These are phyloP conservation scores for Cichorium intybus DNA, from an alignment of 140 eudicot genomes.

Conservation along the genomic window DNA sequence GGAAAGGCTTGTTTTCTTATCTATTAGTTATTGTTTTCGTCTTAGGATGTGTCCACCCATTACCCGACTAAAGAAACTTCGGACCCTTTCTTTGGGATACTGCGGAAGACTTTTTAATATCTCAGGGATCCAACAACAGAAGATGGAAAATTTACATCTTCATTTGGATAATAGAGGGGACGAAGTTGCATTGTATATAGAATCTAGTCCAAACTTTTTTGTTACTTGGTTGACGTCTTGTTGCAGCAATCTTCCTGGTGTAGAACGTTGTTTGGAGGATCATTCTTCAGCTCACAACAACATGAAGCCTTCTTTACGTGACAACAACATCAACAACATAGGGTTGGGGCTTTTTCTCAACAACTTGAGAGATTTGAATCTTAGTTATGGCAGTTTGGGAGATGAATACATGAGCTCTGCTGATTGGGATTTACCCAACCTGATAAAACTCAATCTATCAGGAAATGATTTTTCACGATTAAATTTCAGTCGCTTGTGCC, in stretches of 20 bases:
- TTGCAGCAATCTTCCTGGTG: neutral
- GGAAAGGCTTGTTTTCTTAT: neutral
- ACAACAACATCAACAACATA: neutral
- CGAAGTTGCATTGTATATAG: conserved; percentile 14
- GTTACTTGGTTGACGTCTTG: neutral
- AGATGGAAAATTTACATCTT: neutral
- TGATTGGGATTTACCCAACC: conserved; percentile 3
- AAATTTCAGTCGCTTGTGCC: neutral
- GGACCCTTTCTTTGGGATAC: too few species aligned
- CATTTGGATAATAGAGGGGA: neutral
- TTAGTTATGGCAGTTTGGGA: conserved; percentile 3
- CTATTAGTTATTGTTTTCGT: neutral
- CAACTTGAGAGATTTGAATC: conserved; percentile 4
- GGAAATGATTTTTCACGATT: conserved; percentile 11
- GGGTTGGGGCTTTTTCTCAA: neutral
- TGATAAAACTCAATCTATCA: conserved; percentile 10
- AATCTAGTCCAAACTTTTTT: too few species aligned
- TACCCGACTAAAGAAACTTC: too few species aligned
- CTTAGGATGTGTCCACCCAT: conserved; percentile 16
- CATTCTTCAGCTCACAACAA: too few species aligned
- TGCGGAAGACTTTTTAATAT: too few species aligned
- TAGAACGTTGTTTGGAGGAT: neutral
- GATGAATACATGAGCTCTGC: neutral
- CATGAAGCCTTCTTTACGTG: too few species aligned
- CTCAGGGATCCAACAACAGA: too few species aligned